These are phyloP conservation scores for Hyaloscypha variabilis DNA, from an alignment of 495 filamentous ascomycete genomes.

Conservation along the genomic window DNA sequence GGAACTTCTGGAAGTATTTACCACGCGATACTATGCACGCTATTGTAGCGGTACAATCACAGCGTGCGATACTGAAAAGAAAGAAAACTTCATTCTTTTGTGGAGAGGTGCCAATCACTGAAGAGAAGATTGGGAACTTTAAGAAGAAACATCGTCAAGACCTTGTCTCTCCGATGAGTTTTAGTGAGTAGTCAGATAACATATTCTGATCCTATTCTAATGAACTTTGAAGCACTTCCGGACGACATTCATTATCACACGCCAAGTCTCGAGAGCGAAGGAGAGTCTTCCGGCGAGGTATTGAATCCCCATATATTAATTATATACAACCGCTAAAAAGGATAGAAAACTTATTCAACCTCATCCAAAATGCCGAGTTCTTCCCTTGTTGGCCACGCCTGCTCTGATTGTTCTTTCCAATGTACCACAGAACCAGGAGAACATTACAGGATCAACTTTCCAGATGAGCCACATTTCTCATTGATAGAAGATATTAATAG, in stretches of 20 bases:
- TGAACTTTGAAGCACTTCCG: neutral
- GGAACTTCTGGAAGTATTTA: slow-evolving; percentile 1
- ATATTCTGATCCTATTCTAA: neutral
- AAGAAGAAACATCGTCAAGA: neutral
- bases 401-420: neutral
- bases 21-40: neutral
- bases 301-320: neutral
- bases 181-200: slow-evolving; percentile 2
- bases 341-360: neutral
- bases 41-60: neutral
- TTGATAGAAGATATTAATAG: neutral
- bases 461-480: neutral
- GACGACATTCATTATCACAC: neutral
- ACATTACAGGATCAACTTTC: neutral
- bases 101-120: neutral
- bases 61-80: neutral
- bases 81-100: slow-evolving; percentile 1
- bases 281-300: neutral
- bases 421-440: neutral
- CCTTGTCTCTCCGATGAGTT: neutral
- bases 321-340: slow-evolving; percentile 1
- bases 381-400: neutral
- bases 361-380: neutral
- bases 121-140: slow-evolving; percentile 1
- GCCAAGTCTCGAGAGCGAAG: neutral